These are phyloP conservation scores for Amanita pseudoporphyria DNA, from an alignment of 768 basidiomycete genomes.

Conservation along the genomic window DNA sequence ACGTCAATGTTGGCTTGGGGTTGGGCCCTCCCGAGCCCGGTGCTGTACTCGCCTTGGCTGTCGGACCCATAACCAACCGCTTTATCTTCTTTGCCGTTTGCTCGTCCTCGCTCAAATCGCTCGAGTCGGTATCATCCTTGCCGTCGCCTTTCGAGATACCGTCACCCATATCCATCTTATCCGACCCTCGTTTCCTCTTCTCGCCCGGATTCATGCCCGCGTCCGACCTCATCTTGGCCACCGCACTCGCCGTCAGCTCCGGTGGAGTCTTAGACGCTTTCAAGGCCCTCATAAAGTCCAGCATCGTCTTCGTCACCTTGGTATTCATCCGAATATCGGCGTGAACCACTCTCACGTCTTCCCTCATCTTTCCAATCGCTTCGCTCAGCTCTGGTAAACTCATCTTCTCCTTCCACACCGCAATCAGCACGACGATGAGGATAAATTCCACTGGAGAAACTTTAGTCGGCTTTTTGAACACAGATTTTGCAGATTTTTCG, in stretches of 20 bases:
- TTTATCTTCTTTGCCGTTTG: neutral
- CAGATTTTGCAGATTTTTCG: constrained; percentile 21
- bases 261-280: constrained; percentile 9
- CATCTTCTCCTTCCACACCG: constrained; percentile 32
- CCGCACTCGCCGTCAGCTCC: neutral
- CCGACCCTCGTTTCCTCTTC: neutral
- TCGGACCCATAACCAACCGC: neutral
- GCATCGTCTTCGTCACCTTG: constrained; percentile 44
- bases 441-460: constrained; percentile 67
- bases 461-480: constrained; percentile 34
- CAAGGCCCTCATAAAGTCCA: constrained; percentile 36
- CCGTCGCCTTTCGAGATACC: too few species aligned
- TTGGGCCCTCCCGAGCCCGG: neutral
- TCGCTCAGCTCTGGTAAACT: constrained; percentile 29
- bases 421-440: constrained; percentile 43
- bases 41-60: neutral
- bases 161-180: neutral
- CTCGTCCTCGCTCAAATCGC: neutral
- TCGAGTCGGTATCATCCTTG: neutral
- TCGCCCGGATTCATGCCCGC: neutral
- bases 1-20: neutral
- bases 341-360: constrained; percentile 41
- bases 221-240: neutral
- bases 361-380: constrained; percentile 43
- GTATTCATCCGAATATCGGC: constrained; percentile 59